A percentile compares a stretch with the other conserved stretches of the same genome.
phyloP scores from a whole-genome alignment of 2,329 filamentous ascomycete species.

The Ascochyta clinopodiicola region DNA sequence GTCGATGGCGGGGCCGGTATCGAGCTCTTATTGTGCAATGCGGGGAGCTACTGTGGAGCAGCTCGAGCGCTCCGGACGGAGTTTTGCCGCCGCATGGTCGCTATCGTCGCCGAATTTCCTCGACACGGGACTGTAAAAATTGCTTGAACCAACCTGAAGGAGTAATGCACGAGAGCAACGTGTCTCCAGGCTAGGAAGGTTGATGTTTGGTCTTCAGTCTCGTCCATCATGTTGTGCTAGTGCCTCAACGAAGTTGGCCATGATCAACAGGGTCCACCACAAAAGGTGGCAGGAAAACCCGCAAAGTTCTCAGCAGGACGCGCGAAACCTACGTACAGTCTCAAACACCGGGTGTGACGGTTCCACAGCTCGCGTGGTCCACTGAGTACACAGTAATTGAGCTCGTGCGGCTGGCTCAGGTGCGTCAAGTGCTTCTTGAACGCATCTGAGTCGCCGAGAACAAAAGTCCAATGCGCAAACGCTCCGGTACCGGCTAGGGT shows the following conservation, averaged over 20 bases:
- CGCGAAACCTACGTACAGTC: not conserved
- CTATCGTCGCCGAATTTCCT: constrained; percentile 12
- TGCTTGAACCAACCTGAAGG: constrained; percentile 5
- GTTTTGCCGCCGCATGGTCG: constrained; percentile 16
- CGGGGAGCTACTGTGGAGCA: constrained; percentile 19
- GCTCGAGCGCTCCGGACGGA: constrained; percentile 13
- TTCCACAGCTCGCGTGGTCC: not conserved
- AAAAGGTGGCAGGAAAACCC: not conserved
- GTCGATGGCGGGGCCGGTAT: constrained; percentile 6
- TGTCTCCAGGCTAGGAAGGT: not conserved
- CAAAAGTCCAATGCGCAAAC: constrained; percentile 9
- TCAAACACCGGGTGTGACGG: not conserved
- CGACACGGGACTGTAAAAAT: constrained; percentile 9
- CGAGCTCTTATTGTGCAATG: constrained; percentile 16
- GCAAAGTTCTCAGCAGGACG: not conserved
- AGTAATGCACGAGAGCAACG: constrained; percentile 4
- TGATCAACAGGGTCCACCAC: constrained; percentile 17
- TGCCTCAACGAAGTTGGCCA: constrained; percentile 11
- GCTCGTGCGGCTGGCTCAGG: not conserved
- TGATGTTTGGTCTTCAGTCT: constrained; percentile 14
- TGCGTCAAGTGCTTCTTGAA: not conserved
- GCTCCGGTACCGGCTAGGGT: constrained; percentile 19
- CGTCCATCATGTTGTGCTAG: constrained; percentile 2
- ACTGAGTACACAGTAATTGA: not conserved
- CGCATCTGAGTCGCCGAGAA: not conserved